These are phyloP conservation scores for Kuraishia borneana DNA, from an alignment of 805 yeast genomes.

Conservation along the genomic window DNA sequence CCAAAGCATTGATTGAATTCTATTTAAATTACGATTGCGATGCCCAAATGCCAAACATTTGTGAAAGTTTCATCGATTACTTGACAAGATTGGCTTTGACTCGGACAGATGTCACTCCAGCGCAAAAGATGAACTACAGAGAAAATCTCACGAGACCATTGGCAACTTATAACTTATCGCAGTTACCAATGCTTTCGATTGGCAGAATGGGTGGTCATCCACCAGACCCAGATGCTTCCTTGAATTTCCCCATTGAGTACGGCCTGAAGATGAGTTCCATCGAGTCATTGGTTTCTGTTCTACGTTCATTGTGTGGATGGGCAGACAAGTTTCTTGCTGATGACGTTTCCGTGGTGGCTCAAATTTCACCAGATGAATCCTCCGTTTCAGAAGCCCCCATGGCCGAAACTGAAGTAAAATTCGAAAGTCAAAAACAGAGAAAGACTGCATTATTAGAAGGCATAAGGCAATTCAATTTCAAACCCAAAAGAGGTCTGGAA, in stretches of 20 bases:
- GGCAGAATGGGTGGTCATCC: slow-evolving; percentile 43
- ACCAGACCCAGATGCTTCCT: slow-evolving; percentile 44
- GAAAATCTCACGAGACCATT: slow-evolving; percentile 43
- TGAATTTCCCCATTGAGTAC: slow-evolving; percentile 63
- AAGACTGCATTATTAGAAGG: slow-evolving; percentile 77
- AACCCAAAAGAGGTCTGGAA: slow-evolving; percentile 72
- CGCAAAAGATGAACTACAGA: slow-evolving; percentile 49
- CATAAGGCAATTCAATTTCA: slow-evolving; percentile 67
- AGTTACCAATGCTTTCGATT: slow-evolving; percentile 69
- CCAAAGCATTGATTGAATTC: slow-evolving; percentile 83
- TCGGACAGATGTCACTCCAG: slow-evolving; percentile 59
- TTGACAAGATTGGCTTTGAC: slow-evolving; percentile 62
- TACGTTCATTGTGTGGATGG: slow-evolving; percentile 79
- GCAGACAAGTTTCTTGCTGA: slow-evolving; percentile 4
- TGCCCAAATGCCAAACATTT: slow-evolving; percentile 64
- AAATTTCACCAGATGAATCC: slow-evolving; percentile 5
- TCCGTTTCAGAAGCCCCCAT: slow-evolving; percentile 6
- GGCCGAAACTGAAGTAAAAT: slow-evolving; percentile 37
- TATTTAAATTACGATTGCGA: slow-evolving; percentile 96
- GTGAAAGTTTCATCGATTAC: slow-evolving; percentile 73
- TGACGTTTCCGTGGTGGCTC: slow-evolving; percentile 1
- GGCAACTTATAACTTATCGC: slow-evolving; percentile 62
- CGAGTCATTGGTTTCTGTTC: slow-evolving; percentile 68
- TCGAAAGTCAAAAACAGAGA: slow-evolving; percentile 73
- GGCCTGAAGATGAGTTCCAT: slow-evolving; percentile 77